Percentiles rank a stretch among this genome's conserved stretches.
These are phyloP conservation scores for Parathielavia hyrcaniae DNA, from an alignment of 495 filamentous ascomycete genomes.

Conservation along the genomic window DNA sequence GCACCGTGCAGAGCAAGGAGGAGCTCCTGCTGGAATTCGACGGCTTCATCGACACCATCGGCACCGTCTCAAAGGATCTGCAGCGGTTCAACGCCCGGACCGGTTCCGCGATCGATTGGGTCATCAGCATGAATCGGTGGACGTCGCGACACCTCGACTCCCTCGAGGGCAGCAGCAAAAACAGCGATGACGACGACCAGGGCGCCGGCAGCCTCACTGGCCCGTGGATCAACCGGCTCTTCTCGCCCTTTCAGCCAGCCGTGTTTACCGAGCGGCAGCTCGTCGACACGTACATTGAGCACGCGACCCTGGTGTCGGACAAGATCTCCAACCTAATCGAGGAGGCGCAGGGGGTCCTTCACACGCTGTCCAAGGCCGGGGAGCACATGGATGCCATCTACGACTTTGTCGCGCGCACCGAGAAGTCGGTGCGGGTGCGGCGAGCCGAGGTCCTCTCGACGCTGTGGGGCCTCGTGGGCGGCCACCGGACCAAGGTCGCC, in stretches of 20 bases:
- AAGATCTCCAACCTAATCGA: slow-evolving; percentile 56
- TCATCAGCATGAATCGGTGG: slow-evolving; percentile 55
- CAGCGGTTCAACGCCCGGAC: slow-evolving; percentile 63
- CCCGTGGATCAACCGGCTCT: slow-evolving; percentile 33
- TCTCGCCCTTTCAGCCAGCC: slow-evolving; percentile 54
- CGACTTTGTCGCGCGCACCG: slow-evolving; percentile 54
- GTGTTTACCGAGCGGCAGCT: slow-evolving; percentile 48
- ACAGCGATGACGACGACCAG: slow-evolving; percentile 38
- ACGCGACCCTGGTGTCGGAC: slow-evolving; percentile 57
- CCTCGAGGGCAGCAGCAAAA: slow-evolving; percentile 43
- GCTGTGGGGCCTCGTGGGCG: slow-evolving; percentile 66
- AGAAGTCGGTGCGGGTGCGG: slow-evolving; percentile 41
- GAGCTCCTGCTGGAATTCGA: slow-evolving; percentile 63
- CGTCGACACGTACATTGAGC: slow-evolving; percentile 57
- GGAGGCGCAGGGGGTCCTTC: slow-evolving; percentile 58
- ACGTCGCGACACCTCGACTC: slow-evolving; percentile 61
- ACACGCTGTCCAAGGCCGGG: slow-evolving; percentile 55
- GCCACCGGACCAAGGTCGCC: slow-evolving; percentile 48
- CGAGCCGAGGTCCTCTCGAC: slow-evolving; percentile 55
- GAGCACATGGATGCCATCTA: slow-evolving; percentile 57
- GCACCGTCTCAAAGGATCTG: slow-evolving; percentile 51
- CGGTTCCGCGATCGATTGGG: slow-evolving; percentile 60
- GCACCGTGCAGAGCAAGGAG: slow-evolving; percentile 42
- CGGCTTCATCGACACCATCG: slow-evolving; percentile 57
- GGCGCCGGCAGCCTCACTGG: slow-evolving; percentile 31